Percentiles rank a stretch among this genome's conserved stretches.
phyloP scores from a whole-genome alignment of 768 basidiomycete genomes.

The Candolleomyces efflorescens region DNA sequence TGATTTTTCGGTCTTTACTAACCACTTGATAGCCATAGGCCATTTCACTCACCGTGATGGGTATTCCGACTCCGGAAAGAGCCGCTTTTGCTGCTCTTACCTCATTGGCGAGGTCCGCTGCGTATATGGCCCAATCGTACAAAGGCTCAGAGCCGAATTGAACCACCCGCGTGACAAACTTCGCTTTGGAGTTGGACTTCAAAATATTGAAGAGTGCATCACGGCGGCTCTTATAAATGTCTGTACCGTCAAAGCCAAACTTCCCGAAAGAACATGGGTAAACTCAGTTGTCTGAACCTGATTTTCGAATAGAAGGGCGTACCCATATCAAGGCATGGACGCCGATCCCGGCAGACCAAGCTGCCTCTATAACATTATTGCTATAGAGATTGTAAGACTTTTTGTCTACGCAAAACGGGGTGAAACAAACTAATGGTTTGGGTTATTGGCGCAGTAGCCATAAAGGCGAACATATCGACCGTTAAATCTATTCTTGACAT shows the following conservation, averaged over 20 bases:
- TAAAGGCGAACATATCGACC: constrained; percentile 65
- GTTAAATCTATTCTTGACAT: constrained; percentile 55
- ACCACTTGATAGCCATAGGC: constrained; percentile 54
- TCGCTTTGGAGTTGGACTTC: constrained; percentile 56
- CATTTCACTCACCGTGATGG: constrained; percentile 66
- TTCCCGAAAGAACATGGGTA: constrained; percentile 12
- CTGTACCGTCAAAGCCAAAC: constrained; percentile 45
- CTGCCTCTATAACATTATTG: constrained; percentile 62
- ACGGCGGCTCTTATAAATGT: constrained; percentile 52
- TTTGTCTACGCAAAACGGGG: background rate
- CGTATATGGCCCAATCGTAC: constrained; percentile 51
- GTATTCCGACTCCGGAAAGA: constrained; percentile 51
- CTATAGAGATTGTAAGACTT: constrained; percentile 14
- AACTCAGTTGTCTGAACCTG: too few relatives aligned
- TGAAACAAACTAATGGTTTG: constrained; percentile 41
- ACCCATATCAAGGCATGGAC: constrained; percentile 77
- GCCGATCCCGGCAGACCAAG: constrained; percentile 63
- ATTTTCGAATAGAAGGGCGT: constrained; percentile 11
- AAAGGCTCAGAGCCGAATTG: constrained; percentile 74
- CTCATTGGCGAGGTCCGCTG: constrained; percentile 45
- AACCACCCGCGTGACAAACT: constrained; percentile 59
- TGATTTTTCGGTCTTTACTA: background rate
- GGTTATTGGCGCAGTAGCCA: constrained; percentile 37
- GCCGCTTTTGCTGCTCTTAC: constrained; percentile 45
- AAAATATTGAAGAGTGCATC: constrained; percentile 48